Percentiles rank a stretch among this genome's conserved stretches.
phyloP scores from a whole-genome alignment of 257 asterid species.

The Solanum bulbocastanum region DNA sequence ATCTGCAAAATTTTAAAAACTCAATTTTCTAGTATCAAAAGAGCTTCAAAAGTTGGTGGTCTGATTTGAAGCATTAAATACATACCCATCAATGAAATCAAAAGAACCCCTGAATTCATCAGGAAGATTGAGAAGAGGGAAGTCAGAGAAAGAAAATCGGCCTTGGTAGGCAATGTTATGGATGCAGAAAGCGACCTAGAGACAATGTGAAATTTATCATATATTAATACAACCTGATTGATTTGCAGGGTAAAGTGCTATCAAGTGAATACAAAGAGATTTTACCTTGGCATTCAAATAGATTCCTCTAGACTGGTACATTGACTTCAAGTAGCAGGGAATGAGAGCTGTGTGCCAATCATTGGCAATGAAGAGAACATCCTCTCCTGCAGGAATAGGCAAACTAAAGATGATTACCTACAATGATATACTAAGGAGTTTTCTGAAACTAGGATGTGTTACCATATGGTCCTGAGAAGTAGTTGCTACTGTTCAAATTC shows the following conservation, averaged over 20 bases:
- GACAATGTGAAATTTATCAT: neutral
- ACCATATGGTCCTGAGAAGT: constrained; percentile 92
- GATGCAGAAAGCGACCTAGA: constrained; percentile 84
- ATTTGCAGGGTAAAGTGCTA: neutral
- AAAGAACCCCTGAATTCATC: constrained; percentile 69
- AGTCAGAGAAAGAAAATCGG: constrained; percentile 72
- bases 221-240: neutral
- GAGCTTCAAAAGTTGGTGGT: neutral
- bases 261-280: neutral
- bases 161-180: constrained; percentile 99
- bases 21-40: neutral
- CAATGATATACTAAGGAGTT: neutral
- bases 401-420: neutral
- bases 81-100: constrained; percentile 90
- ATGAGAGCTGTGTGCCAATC: constrained; percentile 96
- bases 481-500: constrained; percentile 48
- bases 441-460: neutral
- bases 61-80: neutral
- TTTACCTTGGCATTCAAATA: constrained; percentile 66
- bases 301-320: constrained; percentile 79
- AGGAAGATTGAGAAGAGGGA: constrained; percentile 69
- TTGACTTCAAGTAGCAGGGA: constrained; percentile 79
- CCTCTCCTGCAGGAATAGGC: constrained; percentile 50
- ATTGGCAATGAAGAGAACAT: constrained; percentile 80
- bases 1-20: constrained; percentile 28